Conservation (phyloP, 768 basidiomycete species). For the Thelephora aurantiotincta region DNA sequence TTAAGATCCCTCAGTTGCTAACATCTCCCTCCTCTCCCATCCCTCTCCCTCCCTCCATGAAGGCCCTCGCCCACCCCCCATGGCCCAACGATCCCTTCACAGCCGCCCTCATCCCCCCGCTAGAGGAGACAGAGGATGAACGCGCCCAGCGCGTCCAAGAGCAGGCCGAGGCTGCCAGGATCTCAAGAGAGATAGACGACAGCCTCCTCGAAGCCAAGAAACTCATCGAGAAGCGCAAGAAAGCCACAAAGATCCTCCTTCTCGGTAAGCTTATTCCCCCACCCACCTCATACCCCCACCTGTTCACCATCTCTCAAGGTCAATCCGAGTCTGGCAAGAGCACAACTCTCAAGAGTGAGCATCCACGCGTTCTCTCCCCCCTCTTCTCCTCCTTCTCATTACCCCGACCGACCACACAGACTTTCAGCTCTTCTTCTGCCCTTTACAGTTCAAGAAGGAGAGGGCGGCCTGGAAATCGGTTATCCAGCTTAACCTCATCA, state of each 20-base stretch:
- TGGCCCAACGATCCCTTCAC: conserved; percentile 19
- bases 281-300: conserved; percentile 1
- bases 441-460: conserved; percentile 43
- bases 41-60: background rate
- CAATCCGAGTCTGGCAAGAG: conserved; percentile 51
- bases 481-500: conserved; percentile 56
- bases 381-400: background rate
- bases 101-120: conserved; percentile 17
- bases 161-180: conserved; percentile 26
- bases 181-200: conserved; percentile 36
- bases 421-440: conserved; percentile 54
- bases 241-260: conserved; percentile 39
- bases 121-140: conserved; percentile 23
- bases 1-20: no score
- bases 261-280: conserved; percentile 24
- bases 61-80: conserved; percentile 6
- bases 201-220: conserved; percentile 29
- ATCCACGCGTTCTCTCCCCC: conserved; percentile 1
- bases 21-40: no score
- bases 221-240: conserved; percentile 31
- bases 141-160: conserved; percentile 19
- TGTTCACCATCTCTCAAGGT: conserved; percentile 18
- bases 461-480: conserved; percentile 46
- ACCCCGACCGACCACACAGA: conserved; percentile 38
- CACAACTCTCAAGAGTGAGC: conserved; percentile 18